Percentiles rank a stretch among this genome's conserved stretches.
Conservation (phyloP, 2,329 filamentous ascomycete genomes). For the Cryphonectria carpinicola region DNA sequence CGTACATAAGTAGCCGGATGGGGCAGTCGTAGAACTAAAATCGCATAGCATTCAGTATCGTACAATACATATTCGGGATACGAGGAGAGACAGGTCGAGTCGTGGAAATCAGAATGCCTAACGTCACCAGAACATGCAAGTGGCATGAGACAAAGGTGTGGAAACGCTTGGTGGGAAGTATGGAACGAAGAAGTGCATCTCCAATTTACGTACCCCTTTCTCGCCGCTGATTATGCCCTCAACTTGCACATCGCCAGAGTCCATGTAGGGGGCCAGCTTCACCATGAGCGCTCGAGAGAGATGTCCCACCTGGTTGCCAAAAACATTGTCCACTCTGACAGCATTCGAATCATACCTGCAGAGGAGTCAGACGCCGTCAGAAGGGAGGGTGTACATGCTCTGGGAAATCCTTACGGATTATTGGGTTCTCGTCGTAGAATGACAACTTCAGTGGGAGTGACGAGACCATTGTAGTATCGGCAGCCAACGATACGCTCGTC, state of each 20-base stretch:
- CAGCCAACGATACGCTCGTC: conserved; percentile 62
- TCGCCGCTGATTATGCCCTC: conserved; percentile 72
- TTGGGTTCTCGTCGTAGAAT: conserved; percentile 61
- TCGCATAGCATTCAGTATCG: not conserved
- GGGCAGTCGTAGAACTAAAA: conserved; percentile 68
- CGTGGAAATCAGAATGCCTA: not conserved
- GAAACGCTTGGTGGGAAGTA: not conserved
- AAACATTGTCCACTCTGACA: conserved; percentile 77
- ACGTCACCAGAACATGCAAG: not conserved
- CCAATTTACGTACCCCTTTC: conserved; percentile 49
- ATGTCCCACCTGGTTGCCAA: conserved; percentile 77
- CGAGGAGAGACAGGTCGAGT: not conserved
- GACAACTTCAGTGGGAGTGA: conserved; percentile 62
- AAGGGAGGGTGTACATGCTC: not conserved
- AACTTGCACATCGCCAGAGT: conserved; percentile 40
- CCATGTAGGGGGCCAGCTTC: conserved; percentile 76
- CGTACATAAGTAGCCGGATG: conserved; percentile 69
- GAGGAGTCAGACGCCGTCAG: not conserved
- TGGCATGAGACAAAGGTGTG: not conserved
- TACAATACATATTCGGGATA: not conserved
- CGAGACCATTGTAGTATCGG: conserved; percentile 62
- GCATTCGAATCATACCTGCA: conserved; percentile 70
- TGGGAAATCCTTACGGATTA: conserved; percentile 47
- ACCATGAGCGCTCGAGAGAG: conserved; percentile 67
- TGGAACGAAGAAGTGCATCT: not conserved